Conservation (phyloP, 352 stramenopile species). For the Globisporangium okanoganense region DNA sequence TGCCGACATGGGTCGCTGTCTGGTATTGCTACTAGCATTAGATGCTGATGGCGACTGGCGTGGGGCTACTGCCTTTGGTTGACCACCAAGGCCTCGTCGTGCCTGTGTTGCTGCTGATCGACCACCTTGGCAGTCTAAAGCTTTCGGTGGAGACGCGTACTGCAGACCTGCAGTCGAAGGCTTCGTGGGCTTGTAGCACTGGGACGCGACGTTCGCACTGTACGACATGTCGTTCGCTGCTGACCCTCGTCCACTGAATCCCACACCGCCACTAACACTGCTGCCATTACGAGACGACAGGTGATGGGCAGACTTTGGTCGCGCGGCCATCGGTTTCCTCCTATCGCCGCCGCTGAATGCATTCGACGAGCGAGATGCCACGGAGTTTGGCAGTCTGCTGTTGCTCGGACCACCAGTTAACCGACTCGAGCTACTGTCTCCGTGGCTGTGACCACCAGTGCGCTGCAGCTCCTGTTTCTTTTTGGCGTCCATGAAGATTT, state of each 20-base stretch:
- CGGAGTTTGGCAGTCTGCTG: not conserved
- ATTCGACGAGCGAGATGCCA: constrained; percentile 1
- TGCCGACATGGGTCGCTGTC: constrained; percentile 28
- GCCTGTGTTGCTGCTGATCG: not conserved
- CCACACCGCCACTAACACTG: not conserved
- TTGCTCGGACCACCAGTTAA: not conserved
- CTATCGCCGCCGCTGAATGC: constrained; percentile 2
- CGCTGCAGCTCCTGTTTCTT: constrained; percentile 37
- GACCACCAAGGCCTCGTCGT: not conserved
- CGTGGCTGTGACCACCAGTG: constrained; percentile 4
- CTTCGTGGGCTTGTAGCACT: constrained; percentile 59
- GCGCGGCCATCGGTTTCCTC: constrained; percentile 3
- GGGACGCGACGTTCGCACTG: constrained; percentile 49
- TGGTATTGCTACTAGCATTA: not conserved
- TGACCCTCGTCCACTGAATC: not conserved
- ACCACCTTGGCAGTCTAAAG: constrained; percentile 1
- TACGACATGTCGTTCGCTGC: constrained; percentile 41
- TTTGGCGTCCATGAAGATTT: constrained; percentile 71
- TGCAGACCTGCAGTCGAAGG: constrained; percentile 33
- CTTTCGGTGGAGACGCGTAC: constrained; percentile 24
- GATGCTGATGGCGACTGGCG: constrained; percentile 19
- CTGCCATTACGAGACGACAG: constrained; percentile 9
- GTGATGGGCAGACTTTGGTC: constrained; percentile 40
- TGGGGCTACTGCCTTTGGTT: not conserved
- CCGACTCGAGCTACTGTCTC: not conserved